phyloP scores from a whole-genome alignment of 768 basidiomycete genomes.

The Peribolospora kevripleyi region DNA sequence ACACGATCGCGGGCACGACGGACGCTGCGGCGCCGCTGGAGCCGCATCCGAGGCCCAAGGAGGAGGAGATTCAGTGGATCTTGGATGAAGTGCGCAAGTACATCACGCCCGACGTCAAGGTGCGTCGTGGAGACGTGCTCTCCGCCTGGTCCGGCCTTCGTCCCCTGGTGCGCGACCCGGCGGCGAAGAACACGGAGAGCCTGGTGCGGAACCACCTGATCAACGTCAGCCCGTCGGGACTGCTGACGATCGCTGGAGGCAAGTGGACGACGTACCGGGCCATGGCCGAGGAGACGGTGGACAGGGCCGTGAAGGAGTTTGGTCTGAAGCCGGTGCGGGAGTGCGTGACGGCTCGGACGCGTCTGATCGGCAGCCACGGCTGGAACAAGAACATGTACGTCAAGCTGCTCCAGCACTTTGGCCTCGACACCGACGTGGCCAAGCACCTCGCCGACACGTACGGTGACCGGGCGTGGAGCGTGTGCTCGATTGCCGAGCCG shows the following conservation, averaged over 20 bases:
- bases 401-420: constrained; percentile 65
- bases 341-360: constrained; percentile 55
- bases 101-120: constrained; percentile 73
- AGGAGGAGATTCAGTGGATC: constrained; percentile 93
- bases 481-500: constrained; percentile 51
- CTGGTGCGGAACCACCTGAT: constrained; percentile 87
- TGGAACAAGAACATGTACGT: constrained; percentile 97
- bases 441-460: constrained; percentile 82
- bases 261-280: constrained; percentile 93
- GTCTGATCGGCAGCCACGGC: constrained; percentile 72
- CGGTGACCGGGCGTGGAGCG: constrained; percentile 89
- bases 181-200: constrained; percentile 49
- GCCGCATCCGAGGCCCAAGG: constrained; percentile 51
- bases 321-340: constrained; percentile 33
- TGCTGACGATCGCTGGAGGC: constrained; percentile 85
- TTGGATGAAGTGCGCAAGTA: constrained; percentile 78
- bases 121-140: constrained; percentile 78
- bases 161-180: constrained; percentile 66
- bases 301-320: constrained; percentile 60
- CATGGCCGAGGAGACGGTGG: constrained; percentile 89
- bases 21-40: constrained; percentile 47
- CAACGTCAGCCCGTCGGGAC: constrained; percentile 47
- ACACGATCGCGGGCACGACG: constrained; percentile 90
- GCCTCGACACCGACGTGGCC: constrained; percentile 46
- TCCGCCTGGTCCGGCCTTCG: constrained; percentile 85